phyloP scores from a whole-genome alignment of 1,284 basidiomycete species.

The Tilletia horrida region DNA sequence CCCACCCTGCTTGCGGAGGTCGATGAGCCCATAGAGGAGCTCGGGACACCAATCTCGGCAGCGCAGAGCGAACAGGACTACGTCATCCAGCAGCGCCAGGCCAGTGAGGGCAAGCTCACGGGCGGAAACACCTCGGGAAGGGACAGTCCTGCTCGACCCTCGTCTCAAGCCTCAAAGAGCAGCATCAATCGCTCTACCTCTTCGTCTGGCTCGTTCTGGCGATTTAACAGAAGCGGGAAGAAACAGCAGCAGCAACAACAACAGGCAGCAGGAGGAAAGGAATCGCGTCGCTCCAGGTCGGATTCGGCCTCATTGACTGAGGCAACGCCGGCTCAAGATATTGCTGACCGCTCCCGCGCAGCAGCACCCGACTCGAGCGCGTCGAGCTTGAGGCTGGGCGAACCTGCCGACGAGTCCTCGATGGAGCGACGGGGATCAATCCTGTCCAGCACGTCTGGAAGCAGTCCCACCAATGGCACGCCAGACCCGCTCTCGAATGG shows the following conservation, averaged over 20 bases:
- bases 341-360: neutral
- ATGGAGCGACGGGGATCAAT: neutral
- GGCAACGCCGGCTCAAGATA: too few species aligned
- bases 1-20: neutral
- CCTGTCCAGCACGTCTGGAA: neutral
- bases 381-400: neutral
- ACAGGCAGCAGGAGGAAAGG: neutral
- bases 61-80: too few species aligned
- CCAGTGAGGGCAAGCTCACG: too few species aligned
- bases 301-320: too few species aligned
- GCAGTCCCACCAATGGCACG: neutral
- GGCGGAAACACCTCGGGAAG: neutral
- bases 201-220: slow-evolving; percentile 13
- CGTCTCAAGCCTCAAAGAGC: too few species aligned
- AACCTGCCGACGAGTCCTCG: neutral
- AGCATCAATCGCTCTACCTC: neutral
- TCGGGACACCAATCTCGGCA: neutral
- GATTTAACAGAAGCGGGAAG: neutral
- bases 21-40: slow-evolving; percentile 4
- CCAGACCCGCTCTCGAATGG: neutral
- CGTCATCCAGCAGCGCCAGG: too few species aligned
- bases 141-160: too few species aligned
- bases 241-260: neutral
- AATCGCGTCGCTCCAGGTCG: neutral
- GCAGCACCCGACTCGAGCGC: neutral